Conservation (phyloP, 1,139 yeast species). For the Kazachstania sp. region DNA sequence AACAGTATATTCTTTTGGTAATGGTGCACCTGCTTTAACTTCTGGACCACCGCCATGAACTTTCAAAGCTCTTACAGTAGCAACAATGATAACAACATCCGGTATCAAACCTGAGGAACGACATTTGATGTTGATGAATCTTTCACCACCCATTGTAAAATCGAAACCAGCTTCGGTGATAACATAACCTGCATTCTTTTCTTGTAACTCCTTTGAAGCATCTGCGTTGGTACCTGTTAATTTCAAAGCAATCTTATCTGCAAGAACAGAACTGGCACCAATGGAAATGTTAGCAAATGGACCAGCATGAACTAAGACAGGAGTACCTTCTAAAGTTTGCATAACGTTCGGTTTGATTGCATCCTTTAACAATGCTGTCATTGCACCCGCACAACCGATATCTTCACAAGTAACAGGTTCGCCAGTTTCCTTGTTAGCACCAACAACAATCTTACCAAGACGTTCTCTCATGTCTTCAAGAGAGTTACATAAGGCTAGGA, state of each 20-base stretch:
- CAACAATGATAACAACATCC: conserved; percentile 89
- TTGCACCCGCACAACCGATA: conserved; percentile 94
- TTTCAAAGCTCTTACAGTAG: conserved; percentile 94
- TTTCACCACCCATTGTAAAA: conserved; percentile 98
- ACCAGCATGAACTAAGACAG: conserved; percentile 97
- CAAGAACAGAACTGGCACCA: conserved; percentile 91
- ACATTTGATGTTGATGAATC: conserved; percentile 94
- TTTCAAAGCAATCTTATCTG: conserved; percentile 92
- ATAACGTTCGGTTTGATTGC: conserved; percentile 95
- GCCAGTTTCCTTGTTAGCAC: conserved; percentile 61
- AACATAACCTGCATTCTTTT: conserved; percentile 74
- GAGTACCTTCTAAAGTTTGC: conserved; percentile 98
- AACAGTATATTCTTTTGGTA: conserved; percentile 76
- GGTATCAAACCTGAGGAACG: conserved; percentile 87
- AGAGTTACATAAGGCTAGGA: conserved; percentile 79
- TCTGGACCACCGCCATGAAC: conserved; percentile 99
- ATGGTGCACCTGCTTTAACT: conserved; percentile 89
- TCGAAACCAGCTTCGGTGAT: conserved; percentile 98
- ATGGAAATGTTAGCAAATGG: conserved; percentile 97
- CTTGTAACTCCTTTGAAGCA: conserved; percentile 42
- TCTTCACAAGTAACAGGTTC: conserved; percentile 94
- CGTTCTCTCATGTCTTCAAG: conserved; percentile 83
- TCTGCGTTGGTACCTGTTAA: conserved; percentile 65
- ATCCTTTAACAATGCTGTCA: conserved; percentile 90
- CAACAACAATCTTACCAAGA: conserved; percentile 86